Percentiles rank a stretch among this genome's conserved stretches.
These are phyloP conservation scores for Pseudocercospora pini-densiflorae DNA, from an alignment of 2,329 filamentous ascomycete genomes.

Conservation along the genomic window DNA sequence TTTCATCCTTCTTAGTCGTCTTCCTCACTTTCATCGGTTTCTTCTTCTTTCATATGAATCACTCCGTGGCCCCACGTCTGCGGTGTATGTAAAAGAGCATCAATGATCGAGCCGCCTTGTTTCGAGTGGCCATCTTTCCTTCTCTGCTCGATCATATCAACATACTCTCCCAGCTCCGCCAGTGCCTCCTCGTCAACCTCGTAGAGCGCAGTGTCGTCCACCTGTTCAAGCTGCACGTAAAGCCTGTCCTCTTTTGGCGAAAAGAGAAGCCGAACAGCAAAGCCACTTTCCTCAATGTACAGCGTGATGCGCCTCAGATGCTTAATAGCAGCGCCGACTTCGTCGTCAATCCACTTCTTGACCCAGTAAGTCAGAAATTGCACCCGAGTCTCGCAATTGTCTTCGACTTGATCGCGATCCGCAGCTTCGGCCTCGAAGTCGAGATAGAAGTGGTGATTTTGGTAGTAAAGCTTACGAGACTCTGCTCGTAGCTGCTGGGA, in stretches of 20 bases:
- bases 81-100: neutral
- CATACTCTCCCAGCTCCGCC: neutral
- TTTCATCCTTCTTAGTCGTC: too few relatives aligned
- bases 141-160: neutral
- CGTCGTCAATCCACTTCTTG: neutral
- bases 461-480: neutral
- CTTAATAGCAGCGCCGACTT: neutral
- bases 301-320: neutral
- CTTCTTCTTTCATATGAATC: neutral
- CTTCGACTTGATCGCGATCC: neutral
- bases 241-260: neutral
- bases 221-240: neutral
- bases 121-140: neutral
- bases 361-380: neutral
- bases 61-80: neutral
- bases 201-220: neutral
- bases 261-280: neutral
- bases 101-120: neutral
- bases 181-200: neutral
- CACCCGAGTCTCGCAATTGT: neutral
- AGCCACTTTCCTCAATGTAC: neutral
- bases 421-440: neutral
- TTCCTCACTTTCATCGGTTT: neutral
- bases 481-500: neutral
- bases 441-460: neutral